These are phyloP conservation scores for Geosiphon pyriformis DNA, from an alignment of 192 early-diverging fungal genomes.

Conservation along the genomic window DNA sequence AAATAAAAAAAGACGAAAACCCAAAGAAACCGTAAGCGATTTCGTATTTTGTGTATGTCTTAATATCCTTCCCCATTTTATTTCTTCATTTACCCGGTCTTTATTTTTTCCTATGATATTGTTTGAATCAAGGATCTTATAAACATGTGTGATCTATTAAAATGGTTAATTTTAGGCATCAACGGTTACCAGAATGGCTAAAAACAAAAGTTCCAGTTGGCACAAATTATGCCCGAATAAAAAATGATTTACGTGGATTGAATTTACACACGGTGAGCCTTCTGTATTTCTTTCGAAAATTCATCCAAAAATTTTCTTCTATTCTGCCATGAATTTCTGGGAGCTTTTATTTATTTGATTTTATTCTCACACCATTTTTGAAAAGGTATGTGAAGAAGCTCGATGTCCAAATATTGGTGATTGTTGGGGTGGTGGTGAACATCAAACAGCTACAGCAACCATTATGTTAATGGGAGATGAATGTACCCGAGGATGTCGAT, in stretches of 20 bases:
- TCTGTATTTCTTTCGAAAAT: not conserved
- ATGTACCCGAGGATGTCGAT: slow-evolving; percentile 95
- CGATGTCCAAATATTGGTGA: slow-evolving; percentile 97
- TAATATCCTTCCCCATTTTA: not conserved
- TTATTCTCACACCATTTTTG: no score
- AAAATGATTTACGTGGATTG: slow-evolving; percentile 89
- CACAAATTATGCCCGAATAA: slow-evolving; percentile 72
- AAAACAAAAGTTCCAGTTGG: slow-evolving; percentile 90
- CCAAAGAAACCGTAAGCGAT: not conserved
- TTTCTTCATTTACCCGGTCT: not conserved
- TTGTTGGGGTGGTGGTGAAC: slow-evolving; percentile 97
- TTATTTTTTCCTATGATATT: not conserved
- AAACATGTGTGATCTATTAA: not conserved
- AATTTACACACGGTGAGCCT: slow-evolving; percentile 70
- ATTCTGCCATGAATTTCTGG: not conserved
- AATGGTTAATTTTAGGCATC: slow-evolving; percentile 41
- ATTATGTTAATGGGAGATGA: slow-evolving; percentile 99
- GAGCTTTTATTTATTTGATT: not conserved
- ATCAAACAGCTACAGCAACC: slow-evolving; percentile 92
- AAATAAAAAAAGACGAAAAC: not conserved
- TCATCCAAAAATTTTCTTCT: not conserved
- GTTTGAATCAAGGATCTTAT: not conserved
- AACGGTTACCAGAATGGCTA: slow-evolving; percentile 84
- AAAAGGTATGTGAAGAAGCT: slow-evolving; percentile 88
- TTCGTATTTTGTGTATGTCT: not conserved